Percentiles rank a stretch among this genome's conserved stretches.
Evolutionary conservation across 2,329 filamentous ascomycete genomes (phyloP).

Genomic region (Neopestalotiopsis sp.): DNA sequence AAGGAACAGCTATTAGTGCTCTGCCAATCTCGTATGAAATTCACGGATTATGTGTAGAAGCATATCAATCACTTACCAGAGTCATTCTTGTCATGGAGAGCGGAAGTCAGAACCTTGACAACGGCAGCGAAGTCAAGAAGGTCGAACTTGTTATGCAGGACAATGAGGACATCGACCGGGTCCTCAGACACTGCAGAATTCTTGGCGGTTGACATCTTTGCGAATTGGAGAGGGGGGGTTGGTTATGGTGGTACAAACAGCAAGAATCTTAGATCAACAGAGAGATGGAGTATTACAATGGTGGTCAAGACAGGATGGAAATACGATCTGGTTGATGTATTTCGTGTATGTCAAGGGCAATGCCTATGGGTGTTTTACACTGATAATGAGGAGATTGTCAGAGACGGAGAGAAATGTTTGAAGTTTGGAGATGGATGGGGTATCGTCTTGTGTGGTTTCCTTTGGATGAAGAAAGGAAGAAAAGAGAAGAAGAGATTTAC

Average conservation of each 20-base stretch:
- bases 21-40: background rate
- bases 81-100: conserved; percentile 60
- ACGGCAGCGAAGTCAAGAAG: conserved; percentile 64
- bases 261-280: background rate
- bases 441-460: background rate
- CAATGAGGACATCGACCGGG: conserved; percentile 65
- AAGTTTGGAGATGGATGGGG: background rate
- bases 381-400: background rate
- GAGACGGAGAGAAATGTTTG: background rate
- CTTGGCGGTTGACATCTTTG: conserved; percentile 59
- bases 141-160: conserved; percentile 65
- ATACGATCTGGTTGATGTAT: background rate
- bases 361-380: background rate
- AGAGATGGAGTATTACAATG: background rate
- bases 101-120: conserved; percentile 55
- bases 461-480: conserved; percentile 4
- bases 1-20: conserved; percentile 5
- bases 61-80: conserved; percentile 47
- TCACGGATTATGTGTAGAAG: background rate
- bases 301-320: conserved; percentile 4
- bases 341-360: background rate
- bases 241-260: background rate
- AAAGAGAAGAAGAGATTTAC: conserved; percentile 3
- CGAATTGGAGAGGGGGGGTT: conserved; percentile 18
- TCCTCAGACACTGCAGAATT: conserved; percentile 64